A percentile compares a stretch with the other conserved stretches of the same genome.
These are phyloP conservation scores for Oehlia diaphana DNA, from an alignment of 192 early-diverging fungal genomes.

Conservation along the genomic window DNA sequence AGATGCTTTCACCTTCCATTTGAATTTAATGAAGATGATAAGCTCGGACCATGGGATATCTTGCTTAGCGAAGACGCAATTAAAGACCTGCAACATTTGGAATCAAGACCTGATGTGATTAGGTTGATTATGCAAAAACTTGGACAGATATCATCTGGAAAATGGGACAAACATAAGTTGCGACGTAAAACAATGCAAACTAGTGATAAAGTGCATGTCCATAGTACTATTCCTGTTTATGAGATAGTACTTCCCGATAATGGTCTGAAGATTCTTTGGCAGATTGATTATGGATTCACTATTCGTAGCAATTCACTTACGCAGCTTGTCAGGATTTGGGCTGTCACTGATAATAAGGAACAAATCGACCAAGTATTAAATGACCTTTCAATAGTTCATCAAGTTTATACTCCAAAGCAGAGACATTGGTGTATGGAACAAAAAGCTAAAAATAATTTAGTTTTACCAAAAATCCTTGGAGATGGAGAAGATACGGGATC, in stretches of 20 bases:
- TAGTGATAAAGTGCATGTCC: no score
- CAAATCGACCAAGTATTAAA: slow-evolving; percentile 1
- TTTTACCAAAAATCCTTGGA: slow-evolving; percentile 3
- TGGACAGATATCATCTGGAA: slow-evolving; percentile 10
- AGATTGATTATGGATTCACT: slow-evolving; percentile 16
- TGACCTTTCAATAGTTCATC: slow-evolving; percentile 13
- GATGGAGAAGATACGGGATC: neutral
- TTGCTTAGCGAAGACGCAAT: slow-evolving; percentile 26
- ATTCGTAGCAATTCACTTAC: neutral
- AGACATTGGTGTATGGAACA: neutral
- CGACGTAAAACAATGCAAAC: neutral
- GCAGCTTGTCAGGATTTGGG: slow-evolving; percentile 21
- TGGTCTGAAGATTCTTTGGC: slow-evolving; percentile 6
- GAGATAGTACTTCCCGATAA: neutral
- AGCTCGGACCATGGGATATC: slow-evolving; percentile 17
- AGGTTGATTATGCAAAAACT: slow-evolving; percentile 7
- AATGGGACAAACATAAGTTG: neutral
- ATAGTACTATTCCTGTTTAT: neutral
- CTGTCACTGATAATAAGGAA: neutral
- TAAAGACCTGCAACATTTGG: neutral
- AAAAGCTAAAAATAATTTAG: neutral
- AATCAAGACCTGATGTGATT: neutral
- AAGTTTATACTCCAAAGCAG: slow-evolving; percentile 4
- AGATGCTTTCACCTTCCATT: slow-evolving; percentile 12
- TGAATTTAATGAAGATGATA: slow-evolving; percentile 21